These are phyloP conservation scores for Alternaria hordeiaustralica DNA, from an alignment of 2,329 filamentous ascomycete species.

Conservation along the genomic window DNA sequence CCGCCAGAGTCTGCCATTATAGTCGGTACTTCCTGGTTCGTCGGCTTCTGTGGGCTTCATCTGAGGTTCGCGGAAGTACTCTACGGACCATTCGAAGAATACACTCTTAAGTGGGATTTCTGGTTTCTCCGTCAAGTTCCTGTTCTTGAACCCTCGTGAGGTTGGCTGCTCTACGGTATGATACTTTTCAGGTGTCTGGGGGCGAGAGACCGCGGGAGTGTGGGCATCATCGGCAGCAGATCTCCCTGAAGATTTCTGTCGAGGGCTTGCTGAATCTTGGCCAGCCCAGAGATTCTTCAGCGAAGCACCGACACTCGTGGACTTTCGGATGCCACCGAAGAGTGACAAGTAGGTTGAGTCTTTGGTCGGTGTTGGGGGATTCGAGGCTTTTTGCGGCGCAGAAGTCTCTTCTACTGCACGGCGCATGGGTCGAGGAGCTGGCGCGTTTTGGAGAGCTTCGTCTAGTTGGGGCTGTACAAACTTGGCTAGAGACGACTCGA, in stretches of 20 bases:
- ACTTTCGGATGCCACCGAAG: constrained; percentile 65
- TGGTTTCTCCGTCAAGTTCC: constrained; percentile 65
- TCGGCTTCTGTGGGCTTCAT: constrained; percentile 97
- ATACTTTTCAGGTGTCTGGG: constrained; percentile 68
- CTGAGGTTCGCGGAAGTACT: constrained; percentile 96
- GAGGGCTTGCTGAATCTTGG: constrained; percentile 37
- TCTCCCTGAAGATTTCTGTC: constrained; percentile 44
- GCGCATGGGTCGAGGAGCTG: constrained; percentile 55
- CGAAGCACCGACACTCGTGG: constrained; percentile 69
- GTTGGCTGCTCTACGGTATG: constrained; percentile 77
- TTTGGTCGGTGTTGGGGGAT: constrained; percentile 58
- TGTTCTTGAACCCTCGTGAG: constrained; percentile 75
- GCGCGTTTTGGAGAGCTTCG: constrained; percentile 63
- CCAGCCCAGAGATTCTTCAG: constrained; percentile 65
- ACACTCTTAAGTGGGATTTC: constrained; percentile 78
- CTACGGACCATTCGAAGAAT: constrained; percentile 94
- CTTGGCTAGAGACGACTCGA: constrained; percentile 76
- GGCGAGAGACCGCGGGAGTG: constrained; percentile 73
- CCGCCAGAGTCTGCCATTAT: constrained; percentile 93
- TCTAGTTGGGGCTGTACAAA: constrained; percentile 76
- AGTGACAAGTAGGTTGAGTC: constrained; percentile 64
- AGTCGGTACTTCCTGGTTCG: constrained; percentile 93
- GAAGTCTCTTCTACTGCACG: constrained; percentile 38
- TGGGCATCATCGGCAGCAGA: constrained; percentile 65
- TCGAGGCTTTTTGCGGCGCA: constrained; percentile 53